Conservation (phyloP, 2,329 filamentous ascomycete genomes). For the Cryphonectria japonica region DNA sequence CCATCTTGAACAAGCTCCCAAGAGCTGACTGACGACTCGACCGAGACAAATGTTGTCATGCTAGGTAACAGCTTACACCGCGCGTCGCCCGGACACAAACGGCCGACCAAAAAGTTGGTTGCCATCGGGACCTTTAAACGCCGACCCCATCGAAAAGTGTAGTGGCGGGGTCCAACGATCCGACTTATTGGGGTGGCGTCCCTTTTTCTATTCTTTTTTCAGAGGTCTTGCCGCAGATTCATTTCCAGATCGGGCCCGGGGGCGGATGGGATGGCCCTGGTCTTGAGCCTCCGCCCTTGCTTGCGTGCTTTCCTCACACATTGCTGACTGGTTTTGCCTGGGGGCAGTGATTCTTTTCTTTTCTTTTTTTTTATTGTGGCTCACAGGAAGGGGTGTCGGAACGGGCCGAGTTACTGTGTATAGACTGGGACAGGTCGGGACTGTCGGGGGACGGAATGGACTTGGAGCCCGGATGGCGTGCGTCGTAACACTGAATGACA, state of each 20-base stretch:
- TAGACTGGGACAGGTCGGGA: background rate
- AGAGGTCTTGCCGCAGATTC: background rate
- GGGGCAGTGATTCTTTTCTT: background rate
- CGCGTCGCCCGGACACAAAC: background rate
- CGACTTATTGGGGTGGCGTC: no score
- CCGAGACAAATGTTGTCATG: slow-evolving; percentile 1
- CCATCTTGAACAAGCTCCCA: background rate
- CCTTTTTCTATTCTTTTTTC: no score
- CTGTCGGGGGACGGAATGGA: slow-evolving; percentile 18
- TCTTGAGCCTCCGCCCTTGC: background rate
- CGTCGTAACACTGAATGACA: background rate
- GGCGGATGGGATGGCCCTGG: background rate
- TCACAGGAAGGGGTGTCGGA: background rate
- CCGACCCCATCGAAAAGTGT: background rate
- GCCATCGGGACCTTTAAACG: background rate
- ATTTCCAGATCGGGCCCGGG: background rate
- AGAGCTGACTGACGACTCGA: background rate
- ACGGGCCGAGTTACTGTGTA: slow-evolving; percentile 14
- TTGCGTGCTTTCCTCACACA: background rate
- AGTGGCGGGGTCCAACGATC: background rate
- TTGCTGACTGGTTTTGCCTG: background rate
- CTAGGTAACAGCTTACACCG: background rate
- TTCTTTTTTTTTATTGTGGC: background rate
- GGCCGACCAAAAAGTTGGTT: background rate
- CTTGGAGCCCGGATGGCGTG: slow-evolving; percentile 6